Percentiles rank a stretch among this genome's conserved stretches.
phyloP scores from a whole-genome alignment of 345 rosid species.

The Euphorbia tirucalli region DNA sequence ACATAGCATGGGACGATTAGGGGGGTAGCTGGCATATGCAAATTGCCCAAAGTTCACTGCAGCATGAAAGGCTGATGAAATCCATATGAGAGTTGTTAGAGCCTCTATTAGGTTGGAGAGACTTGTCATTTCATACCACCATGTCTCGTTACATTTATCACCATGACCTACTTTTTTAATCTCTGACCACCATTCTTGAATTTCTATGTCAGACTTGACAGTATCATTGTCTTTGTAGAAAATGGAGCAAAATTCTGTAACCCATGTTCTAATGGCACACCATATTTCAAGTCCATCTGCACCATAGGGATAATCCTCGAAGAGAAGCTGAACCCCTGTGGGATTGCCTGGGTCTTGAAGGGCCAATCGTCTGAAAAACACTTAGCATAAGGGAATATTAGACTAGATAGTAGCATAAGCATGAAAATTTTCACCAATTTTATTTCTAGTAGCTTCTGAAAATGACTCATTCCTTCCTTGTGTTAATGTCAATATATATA shows the following conservation, averaged over 20 bases:
- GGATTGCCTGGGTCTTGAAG: slow-evolving; percentile 36
- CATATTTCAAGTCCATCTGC: slow-evolving; percentile 61
- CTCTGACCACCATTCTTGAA: slow-evolving; percentile 70
- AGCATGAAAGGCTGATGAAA: slow-evolving; percentile 57
- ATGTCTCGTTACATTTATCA: slow-evolving; percentile 42
- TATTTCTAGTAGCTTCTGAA: slow-evolving; percentile 1
- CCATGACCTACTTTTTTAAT: slow-evolving; percentile 51
- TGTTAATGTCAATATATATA: not conserved
- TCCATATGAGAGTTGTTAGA: slow-evolving; percentile 61
- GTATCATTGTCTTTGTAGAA: slow-evolving; percentile 47
- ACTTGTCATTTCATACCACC: slow-evolving; percentile 50
- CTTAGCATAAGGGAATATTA: not conserved
- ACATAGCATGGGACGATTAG: slow-evolving; percentile 45
- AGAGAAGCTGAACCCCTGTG: slow-evolving; percentile 41
- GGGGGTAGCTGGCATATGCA: slow-evolving; percentile 57
- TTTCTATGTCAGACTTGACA: slow-evolving; percentile 43
- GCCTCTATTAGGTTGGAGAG: slow-evolving; percentile 34
- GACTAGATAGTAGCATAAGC: not conserved
- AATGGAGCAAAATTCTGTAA: slow-evolving; percentile 43
- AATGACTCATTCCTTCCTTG: not conserved
- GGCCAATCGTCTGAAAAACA: slow-evolving; percentile 48
- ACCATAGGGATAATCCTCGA: slow-evolving; percentile 62
- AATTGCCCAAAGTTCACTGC: slow-evolving; percentile 56
- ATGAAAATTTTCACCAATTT: not conserved
- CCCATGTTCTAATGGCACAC: slow-evolving; percentile 53